Percentiles rank a stretch among this genome's conserved stretches.
These are phyloP conservation scores for Quaeritorhiza haematococci DNA, from an alignment of 371 early-diverging fungal genomes.

Conservation along the genomic window DNA sequence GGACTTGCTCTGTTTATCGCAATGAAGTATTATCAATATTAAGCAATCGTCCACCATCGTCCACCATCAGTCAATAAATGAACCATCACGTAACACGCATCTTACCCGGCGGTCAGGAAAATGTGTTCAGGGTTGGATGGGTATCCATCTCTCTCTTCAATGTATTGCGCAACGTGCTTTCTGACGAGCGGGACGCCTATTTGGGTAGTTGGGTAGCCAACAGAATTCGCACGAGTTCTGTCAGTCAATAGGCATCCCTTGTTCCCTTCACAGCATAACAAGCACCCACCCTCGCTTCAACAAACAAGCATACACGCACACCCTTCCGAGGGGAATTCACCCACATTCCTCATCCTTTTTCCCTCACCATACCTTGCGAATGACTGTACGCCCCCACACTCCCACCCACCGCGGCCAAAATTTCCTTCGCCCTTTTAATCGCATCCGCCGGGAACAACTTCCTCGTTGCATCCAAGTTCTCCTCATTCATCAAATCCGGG, in stretches of 20 bases:
- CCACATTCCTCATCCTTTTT: too few species aligned
- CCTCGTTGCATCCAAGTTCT: constrained; percentile 43
- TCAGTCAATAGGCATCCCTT: too few species aligned
- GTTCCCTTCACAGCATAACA: too few species aligned
- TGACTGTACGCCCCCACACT: constrained; percentile 91
- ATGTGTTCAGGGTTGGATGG: constrained; percentile 77
- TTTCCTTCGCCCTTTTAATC: constrained; percentile 70
- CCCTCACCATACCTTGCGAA: constrained; percentile 81
- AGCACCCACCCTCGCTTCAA: neutral
- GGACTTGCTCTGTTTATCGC: constrained; percentile 55
- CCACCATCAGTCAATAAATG: neutral
- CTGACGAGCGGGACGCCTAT: constrained; percentile 66
- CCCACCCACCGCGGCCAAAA: constrained; percentile 62
- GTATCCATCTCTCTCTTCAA: constrained; percentile 78
- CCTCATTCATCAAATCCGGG: constrained; percentile 67
- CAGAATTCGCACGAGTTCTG: too few species aligned
- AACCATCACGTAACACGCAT: neutral
- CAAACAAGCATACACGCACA: neutral
- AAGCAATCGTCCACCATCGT: neutral
- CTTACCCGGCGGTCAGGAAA: constrained; percentile 81
- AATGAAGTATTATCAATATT: constrained; percentile 25
- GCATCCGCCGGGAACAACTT: constrained; percentile 80
- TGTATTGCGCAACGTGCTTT: constrained; percentile 79
- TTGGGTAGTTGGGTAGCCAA: too few species aligned
- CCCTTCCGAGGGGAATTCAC: neutral